Base-by-base conservation (phyloP, 371 early-diverging fungal species). In the Conidiobolus incongruus region DNA sequence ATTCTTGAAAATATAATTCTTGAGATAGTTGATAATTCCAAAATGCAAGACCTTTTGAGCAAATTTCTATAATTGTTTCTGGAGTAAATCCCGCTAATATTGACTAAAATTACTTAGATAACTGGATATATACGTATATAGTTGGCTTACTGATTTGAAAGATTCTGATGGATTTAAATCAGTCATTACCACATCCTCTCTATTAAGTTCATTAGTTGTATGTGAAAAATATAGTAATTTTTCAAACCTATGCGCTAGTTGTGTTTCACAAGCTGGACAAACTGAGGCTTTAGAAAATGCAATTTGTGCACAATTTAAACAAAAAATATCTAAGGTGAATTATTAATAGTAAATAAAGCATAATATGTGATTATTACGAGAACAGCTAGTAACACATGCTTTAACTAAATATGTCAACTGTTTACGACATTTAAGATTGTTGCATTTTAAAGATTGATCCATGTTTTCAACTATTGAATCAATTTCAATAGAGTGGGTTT, bases 11-110 rank as follows among this genome's bases (percentile, higher is more conserved):
- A 21, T 38, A 38, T 24, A 38, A 2, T 15, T 38, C 39, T 24
- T 38, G 39, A 10, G 39, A 24, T 11, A 24, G 21, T 38, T 38
- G 39, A 38, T 38, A 38, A 15, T 38, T 38, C 39, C 39, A 38
- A 38, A 38, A 38, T 10, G 39, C 16, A 22, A 38, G 21, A 3
- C 21, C 39, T 38, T 38, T 38, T 13, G 39, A 38, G 26, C 39
- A 38, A n/a, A 38, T 24, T 15, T 38, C 39, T 3, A 38, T 5
- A n/a, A 38, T 16, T 21, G 11, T n/a, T 24, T 38, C 39, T 13
- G 39, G 39, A 21, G 22, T 17, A 22, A 38, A 21, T 6, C 39
- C 39, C 7, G 21, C 13, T 5, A 38, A 24, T 20, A 21, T 21
- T 10, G 21, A 21, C 39, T 38, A 38, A 4, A 24, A 24, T 10